Evolutionary conservation across 2,329 filamentous ascomycete genomes (phyloP), one percentile per base, ranked within the genome.

Genomic region (Paramyrothecium roridum): DNA sequence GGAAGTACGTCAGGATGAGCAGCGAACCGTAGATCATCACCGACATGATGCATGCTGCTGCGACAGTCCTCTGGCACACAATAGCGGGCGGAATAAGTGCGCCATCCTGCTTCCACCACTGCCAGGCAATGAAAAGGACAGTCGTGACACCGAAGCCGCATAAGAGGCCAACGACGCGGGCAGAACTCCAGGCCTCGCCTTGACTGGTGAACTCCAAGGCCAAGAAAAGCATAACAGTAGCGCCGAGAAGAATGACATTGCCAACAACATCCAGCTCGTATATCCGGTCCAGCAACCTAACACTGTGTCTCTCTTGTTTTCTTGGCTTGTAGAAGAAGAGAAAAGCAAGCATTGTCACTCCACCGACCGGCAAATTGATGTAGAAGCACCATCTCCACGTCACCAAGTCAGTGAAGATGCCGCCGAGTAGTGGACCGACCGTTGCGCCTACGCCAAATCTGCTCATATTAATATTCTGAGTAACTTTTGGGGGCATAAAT

Each of bases 321-420:
- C 37, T 51, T 20, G 49, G 33, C 8, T 40, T 19, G 33, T 34
- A 51, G n/a, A 37, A 51, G 30, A 51, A 40, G 8, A 51, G 16
- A 40, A 51, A 51, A 2, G 49, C 49, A 13, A 51, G 7, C 7
- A 51, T 51, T 2, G 49, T 51, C 20, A 56, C 19, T 7, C 47
- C 55, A 22, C 55, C 68, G 17, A 70, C 60, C 1, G 68, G 68
- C 1, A 70, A 52, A 47, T 70, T 70, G 50, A 70, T 67, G 52
- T 64, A 70, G 54, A 64, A 65, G 26, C 63, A 68, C 67, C 71
- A 70, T 37, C 68, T 57, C 67, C 66, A 69, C 7, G 52, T 54
- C 52, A 51, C 52, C 3, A 53, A 49, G 30, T 56, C 54, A 2
- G 51, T 56, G 30, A 56, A 56, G 33, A 51, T 37, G 50, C 54